Evolutionary conservation across 306 rosid species (phyloP), one percentile per base, ranked within the genome.

Genomic region (Quercus berberidifolia): DNA sequence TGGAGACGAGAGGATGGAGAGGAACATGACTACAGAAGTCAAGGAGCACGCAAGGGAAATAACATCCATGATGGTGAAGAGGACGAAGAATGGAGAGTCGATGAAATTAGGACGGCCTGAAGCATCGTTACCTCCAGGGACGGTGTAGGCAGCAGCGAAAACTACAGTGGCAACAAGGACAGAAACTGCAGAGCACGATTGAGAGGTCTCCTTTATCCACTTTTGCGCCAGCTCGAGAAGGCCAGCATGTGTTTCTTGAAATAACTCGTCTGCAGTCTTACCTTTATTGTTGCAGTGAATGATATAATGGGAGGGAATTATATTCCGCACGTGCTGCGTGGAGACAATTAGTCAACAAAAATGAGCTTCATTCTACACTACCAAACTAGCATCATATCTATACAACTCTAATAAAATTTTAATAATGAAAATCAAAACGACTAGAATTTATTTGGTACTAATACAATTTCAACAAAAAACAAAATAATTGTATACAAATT

Each of bases 61-160:
- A 14, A 28, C n/a, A 13, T 63, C 69, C 69, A 28, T 63, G 69
- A 63, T 28, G 41, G 41, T 63, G 38, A 63, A 63, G 69, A 63
- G 18, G 10, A 63, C 6, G 11, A 28, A 63, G 41, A 63, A 25
- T 1, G 69, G 69, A 14, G 41, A 28, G 19, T 63, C 2, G 17
- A 63, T 8, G 41, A 26, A 28, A 13, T 14, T 15, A 5, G 77
- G 68, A 56, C 6, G 8, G 25, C 77, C 77, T 2, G 3, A 4
- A 5, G n/a, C 6, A 20, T 74, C 19, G 13, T 56, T 55, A n/a
- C 77, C 77, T 31, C 77, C 77, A 2, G 77, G 77, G 23, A 55
- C 28, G 0, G 52, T 31, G n/a, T 1, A 74, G 9, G 77, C 68
- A 4, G 68, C 77, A 18, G 68, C 63, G 25, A 55, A 74, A 20